phyloP scores from a whole-genome alignment of 352 stramenopile genomes.

The Phytophthora melonis region DNA sequence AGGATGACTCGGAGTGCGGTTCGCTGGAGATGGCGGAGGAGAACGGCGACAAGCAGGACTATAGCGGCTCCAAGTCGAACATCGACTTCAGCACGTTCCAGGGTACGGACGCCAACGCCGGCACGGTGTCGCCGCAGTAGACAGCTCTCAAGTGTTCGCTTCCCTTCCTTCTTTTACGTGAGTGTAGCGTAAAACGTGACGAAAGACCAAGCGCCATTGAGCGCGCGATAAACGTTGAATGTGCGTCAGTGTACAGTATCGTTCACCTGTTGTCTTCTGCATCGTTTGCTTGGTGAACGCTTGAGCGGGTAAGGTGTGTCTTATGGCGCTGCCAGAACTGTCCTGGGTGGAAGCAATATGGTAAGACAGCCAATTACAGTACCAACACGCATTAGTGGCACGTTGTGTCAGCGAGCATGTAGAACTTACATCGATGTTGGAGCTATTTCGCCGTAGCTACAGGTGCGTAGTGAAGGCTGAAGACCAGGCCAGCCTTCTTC shows the following conservation, averaged over 20 bases:
- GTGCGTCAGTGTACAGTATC: slow-evolving; percentile 32
- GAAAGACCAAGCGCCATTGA: slow-evolving; percentile 38
- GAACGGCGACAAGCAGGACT: slow-evolving; percentile 23
- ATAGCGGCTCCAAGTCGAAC: slow-evolving; percentile 39
- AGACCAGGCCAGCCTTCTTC: no score
- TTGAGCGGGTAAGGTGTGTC: neutral
- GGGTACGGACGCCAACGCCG: slow-evolving; percentile 19
- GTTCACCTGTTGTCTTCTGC: slow-evolving; percentile 5
- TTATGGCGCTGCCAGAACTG: no score
- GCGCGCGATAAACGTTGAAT: slow-evolving; percentile 45
- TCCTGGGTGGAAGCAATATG: no score
- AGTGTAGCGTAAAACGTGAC: slow-evolving; percentile 48
- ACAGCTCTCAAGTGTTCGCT: neutral
- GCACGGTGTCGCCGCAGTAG: slow-evolving; percentile 39
- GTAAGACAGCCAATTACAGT: no score
- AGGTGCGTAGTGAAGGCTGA: no score
- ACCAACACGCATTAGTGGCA: no score
- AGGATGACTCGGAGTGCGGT: slow-evolving; percentile 25
- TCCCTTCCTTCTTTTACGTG: slow-evolving; percentile 35
- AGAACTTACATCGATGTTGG: no score
- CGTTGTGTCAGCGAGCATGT: no score
- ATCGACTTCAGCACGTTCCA: slow-evolving; percentile 46
- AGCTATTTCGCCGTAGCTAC: no score
- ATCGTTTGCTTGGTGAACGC: neutral
- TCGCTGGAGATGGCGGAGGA: slow-evolving; percentile 17